Evolutionary conservation across 2,329 filamentous ascomycete genomes (phyloP).

Genomic region (Cladobotryum protrusum): DNA sequence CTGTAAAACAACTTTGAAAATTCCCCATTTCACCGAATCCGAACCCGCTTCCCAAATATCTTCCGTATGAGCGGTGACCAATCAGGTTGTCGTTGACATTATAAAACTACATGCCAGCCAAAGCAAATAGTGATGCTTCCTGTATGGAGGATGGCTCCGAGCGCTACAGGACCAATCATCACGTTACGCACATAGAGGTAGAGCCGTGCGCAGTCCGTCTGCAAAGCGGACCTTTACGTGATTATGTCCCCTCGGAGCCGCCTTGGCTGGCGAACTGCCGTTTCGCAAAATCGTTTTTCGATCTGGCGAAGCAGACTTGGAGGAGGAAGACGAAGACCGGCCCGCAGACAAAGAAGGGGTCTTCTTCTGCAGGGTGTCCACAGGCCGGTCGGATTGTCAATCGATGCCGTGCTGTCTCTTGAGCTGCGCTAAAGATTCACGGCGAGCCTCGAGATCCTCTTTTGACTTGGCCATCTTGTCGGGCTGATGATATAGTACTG

Average conservation of each 20-base stretch:
- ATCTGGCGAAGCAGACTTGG: slow-evolving; percentile 33
- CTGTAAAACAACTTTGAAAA: slow-evolving; percentile 21
- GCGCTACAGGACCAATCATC: slow-evolving; percentile 11
- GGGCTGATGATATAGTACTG: slow-evolving; percentile 59
- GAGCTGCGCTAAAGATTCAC: slow-evolving; percentile 95
- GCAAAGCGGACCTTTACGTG: slow-evolving; percentile 37
- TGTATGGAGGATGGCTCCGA: slow-evolving; percentile 1
- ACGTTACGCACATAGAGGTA: slow-evolving; percentile 33
- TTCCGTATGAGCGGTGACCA: slow-evolving; percentile 6
- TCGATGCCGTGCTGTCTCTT: slow-evolving; percentile 98
- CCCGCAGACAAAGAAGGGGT: slow-evolving; percentile 48
- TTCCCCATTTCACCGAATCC: slow-evolving; percentile 9
- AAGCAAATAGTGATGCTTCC: slow-evolving; percentile 6
- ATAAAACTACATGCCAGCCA: slow-evolving; percentile 11
- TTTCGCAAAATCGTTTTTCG: slow-evolving; percentile 40
- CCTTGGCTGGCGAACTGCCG: slow-evolving; percentile 30
- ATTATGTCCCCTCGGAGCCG: slow-evolving; percentile 30
- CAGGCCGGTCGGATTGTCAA: slow-evolving; percentile 77
- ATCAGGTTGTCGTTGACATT: slow-evolving; percentile 9
- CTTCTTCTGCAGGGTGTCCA: slow-evolving; percentile 42
- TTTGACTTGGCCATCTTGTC: slow-evolving; percentile 72
- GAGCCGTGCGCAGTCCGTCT: slow-evolving; percentile 32
- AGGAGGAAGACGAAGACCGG: slow-evolving; percentile 51
- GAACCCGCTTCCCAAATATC: slow-evolving; percentile 4
- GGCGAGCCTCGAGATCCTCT: slow-evolving; percentile 88